These are phyloP conservation scores for Globisporangium irregulare DNA, from an alignment of 352 stramenopile genomes.

Conservation along the genomic window DNA sequence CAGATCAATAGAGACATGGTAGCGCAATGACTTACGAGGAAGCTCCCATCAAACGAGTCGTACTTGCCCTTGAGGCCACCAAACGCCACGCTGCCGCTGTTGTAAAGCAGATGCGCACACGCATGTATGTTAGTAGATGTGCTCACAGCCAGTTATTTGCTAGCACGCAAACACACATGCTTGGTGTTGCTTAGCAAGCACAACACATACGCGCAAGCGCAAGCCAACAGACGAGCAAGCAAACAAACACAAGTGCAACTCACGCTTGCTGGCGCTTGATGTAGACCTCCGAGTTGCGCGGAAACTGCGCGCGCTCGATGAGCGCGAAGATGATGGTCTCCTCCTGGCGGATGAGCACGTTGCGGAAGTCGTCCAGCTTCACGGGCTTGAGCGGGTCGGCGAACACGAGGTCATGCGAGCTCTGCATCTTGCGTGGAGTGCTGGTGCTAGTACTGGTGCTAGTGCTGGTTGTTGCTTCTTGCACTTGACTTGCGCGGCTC, in stretches of 20 bases:
- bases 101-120: neutral
- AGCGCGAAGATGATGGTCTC: constrained; percentile 99
- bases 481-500: neutral
- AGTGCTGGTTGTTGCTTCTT: neutral
- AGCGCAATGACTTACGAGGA: constrained; percentile 36
- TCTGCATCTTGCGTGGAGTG: constrained; percentile 35
- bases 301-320: constrained; percentile 97
- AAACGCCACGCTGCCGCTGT: constrained; percentile 67
- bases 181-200: neutral
- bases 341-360: constrained; percentile 90
- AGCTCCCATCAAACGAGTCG: constrained; percentile 78
- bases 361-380: constrained; percentile 85
- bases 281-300: constrained; percentile 95
- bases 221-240: neutral
- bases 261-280: constrained; percentile 80
- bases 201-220: neutral
- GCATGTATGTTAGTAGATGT: neutral
- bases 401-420: constrained; percentile 63
- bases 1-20: neutral
- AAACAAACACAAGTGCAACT: neutral
- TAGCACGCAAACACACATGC: neutral
- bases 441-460: neutral
- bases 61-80: constrained; percentile 85
- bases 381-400: constrained; percentile 65
- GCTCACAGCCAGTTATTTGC: neutral